Conservation (phyloP, 345 rosid genomes). For the Gossypium herbaceum region DNA sequence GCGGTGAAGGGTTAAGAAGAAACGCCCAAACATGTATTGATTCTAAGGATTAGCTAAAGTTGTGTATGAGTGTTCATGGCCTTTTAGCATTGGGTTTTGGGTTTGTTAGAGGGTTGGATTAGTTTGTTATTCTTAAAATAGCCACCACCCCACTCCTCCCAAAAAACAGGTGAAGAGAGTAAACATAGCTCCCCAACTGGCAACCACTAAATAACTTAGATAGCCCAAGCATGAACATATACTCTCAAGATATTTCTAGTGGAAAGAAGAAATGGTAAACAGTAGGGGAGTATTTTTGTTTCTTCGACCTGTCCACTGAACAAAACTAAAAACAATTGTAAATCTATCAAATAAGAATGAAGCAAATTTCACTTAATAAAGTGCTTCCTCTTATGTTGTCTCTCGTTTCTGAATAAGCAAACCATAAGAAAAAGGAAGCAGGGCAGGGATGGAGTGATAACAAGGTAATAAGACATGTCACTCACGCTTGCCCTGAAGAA, state of each 20-base stretch:
- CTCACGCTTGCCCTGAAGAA: constrained; percentile 87
- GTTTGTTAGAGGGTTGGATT: background rate
- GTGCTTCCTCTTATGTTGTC: background rate
- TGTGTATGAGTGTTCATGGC: too few relatives aligned
- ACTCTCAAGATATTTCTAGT: background rate
- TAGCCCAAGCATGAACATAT: background rate
- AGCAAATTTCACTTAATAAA: background rate
- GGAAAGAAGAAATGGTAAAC: background rate
- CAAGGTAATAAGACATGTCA: constrained; percentile 19
- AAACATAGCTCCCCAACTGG: too few relatives aligned
- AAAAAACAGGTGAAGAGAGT: too few relatives aligned
- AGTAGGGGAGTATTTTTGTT: background rate
- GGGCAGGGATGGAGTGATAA: background rate
- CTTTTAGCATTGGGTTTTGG: too few relatives aligned
- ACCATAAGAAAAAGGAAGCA: background rate
- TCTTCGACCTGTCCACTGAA: too few relatives aligned
- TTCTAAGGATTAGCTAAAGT: too few relatives aligned
- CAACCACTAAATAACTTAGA: background rate
- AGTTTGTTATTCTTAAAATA: too few relatives aligned
- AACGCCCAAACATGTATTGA: too few relatives aligned
- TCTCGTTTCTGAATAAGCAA: background rate
- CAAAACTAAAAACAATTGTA: background rate
- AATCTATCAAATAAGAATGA: background rate
- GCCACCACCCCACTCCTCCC: too few relatives aligned
- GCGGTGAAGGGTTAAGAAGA: background rate